Evolutionary conservation across 129 eudicot species (phyloP).

Genomic region (Cynara cardunculus): DNA sequence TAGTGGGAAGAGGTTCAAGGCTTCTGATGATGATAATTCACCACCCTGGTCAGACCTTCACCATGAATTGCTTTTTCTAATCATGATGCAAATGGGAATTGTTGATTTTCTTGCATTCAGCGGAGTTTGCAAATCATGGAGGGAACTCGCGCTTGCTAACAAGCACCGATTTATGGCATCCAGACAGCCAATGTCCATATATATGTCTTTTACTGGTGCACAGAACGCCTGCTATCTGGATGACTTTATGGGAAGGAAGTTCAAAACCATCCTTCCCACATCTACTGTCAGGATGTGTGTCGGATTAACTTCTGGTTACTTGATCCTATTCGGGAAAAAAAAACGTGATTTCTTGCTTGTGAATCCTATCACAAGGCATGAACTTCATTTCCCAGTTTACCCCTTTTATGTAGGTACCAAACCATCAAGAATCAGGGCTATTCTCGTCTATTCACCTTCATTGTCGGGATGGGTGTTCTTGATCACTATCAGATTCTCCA

Average conservation of each 20-base stretch:
- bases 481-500: background rate
- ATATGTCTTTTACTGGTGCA: background rate
- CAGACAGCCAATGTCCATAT: background rate
- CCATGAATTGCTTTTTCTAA: background rate
- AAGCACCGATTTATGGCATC: background rate
- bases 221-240: background rate
- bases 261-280: conserved; percentile 10
- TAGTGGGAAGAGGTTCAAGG: background rate
- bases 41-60: conserved; percentile 5
- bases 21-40: background rate
- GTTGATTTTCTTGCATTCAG: conserved; percentile 20
- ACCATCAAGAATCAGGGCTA: background rate
- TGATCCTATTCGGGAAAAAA: background rate
- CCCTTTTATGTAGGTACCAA: background rate
- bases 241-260: conserved; percentile 19
- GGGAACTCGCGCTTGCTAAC: background rate
- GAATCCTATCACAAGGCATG: conserved; percentile 25
- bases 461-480: conserved; percentile 8
- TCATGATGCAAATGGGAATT: conserved; percentile 23
- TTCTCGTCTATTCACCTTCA: conserved; percentile 16
- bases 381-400: conserved; percentile 16
- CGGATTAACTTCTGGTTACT: conserved; percentile 18
- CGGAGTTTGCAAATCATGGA: conserved; percentile 25
- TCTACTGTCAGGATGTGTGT: background rate
- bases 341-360: conserved; percentile 19